Evolutionary conservation across 2,329 filamentous ascomycete genomes (phyloP).

Genomic region (Dactylellina cionopaga): DNA sequence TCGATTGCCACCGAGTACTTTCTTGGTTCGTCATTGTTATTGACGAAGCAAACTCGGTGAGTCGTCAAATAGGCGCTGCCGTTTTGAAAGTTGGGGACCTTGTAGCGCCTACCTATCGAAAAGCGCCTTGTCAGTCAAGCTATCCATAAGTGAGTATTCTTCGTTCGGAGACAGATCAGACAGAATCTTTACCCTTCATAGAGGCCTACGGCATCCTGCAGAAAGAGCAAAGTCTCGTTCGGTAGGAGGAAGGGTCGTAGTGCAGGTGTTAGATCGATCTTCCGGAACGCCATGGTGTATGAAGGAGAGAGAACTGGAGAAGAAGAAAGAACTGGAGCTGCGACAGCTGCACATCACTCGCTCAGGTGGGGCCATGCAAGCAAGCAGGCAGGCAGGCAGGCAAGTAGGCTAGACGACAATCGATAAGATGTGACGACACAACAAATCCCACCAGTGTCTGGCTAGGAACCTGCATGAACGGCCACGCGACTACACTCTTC

Average conservation of each 20-base stretch:
- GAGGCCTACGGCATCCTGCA: conserved; percentile 95
- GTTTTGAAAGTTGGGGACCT: conserved; percentile 92
- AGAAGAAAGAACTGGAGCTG: conserved; percentile 16
- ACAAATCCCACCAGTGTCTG: no score
- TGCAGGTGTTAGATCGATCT: conserved; percentile 91
- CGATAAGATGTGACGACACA: no score
- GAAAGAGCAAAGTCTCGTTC: conserved; percentile 93
- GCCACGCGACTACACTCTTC: no score
- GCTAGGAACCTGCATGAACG: no score
- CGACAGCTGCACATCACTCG: no score
- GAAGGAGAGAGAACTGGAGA: conserved; percentile 15
- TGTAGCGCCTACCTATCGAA: conserved; percentile 77
- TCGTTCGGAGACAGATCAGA: conserved; percentile 9
- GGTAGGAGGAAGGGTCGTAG: conserved; percentile 89
- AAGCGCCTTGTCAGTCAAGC: conserved; percentile 52
- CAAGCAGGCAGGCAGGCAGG: no score
- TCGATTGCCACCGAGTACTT: conserved; percentile 86
- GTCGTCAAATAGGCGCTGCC: conserved; percentile 97
- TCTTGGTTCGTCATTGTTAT: conserved; percentile 84
- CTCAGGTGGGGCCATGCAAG: no score
- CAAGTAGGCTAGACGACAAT: no score
- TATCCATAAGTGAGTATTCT: neutral
- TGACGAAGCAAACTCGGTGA: conserved; percentile 93
- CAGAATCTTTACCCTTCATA: conserved; percentile 84
- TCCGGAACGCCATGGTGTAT: conserved; percentile 54